Conservation (phyloP, 805 yeast genomes). For the Zygosaccharomyces pseudorouxii region DNA sequence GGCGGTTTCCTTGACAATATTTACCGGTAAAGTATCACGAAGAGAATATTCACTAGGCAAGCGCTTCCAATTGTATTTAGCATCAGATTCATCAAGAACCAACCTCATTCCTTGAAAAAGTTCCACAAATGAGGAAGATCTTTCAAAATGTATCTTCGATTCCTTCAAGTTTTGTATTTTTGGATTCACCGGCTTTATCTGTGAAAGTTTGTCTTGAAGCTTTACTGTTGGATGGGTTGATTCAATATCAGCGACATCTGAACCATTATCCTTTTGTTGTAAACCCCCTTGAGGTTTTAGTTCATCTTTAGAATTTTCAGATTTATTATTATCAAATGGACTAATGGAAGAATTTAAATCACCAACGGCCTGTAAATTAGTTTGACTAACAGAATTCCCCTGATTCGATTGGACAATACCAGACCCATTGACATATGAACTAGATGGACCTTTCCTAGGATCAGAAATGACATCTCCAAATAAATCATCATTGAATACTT, state of each 20-base stretch:
- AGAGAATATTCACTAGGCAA: constrained; percentile 23
- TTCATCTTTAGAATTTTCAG: not conserved
- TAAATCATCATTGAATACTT: constrained; percentile 29
- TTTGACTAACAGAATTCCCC: not conserved
- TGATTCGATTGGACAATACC: not conserved
- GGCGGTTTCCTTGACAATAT: not conserved
- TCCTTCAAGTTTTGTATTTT: not conserved
- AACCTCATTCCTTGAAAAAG: constrained; percentile 31
- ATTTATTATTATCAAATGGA: not conserved
- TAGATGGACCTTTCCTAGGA: not conserved
- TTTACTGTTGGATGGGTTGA: not conserved
- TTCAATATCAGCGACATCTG: not conserved
- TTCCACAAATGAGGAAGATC: constrained; percentile 32
- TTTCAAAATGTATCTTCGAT: constrained; percentile 16
- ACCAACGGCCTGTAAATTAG: not conserved
- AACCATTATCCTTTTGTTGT: not conserved
- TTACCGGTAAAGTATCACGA: constrained; percentile 4
- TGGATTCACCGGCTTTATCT: not conserved
- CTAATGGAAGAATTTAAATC: not conserved
- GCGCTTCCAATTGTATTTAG: constrained; percentile 32
- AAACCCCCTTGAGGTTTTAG: not conserved
- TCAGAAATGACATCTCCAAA: constrained; percentile 26
- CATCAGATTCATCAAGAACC: constrained; percentile 32
- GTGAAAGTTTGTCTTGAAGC: not conserved
- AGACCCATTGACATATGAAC: not conserved